Evolutionary conservation across 2,329 filamentous ascomycete genomes (phyloP).

Genomic region (Fusarium pseudoanthophilum): DNA sequence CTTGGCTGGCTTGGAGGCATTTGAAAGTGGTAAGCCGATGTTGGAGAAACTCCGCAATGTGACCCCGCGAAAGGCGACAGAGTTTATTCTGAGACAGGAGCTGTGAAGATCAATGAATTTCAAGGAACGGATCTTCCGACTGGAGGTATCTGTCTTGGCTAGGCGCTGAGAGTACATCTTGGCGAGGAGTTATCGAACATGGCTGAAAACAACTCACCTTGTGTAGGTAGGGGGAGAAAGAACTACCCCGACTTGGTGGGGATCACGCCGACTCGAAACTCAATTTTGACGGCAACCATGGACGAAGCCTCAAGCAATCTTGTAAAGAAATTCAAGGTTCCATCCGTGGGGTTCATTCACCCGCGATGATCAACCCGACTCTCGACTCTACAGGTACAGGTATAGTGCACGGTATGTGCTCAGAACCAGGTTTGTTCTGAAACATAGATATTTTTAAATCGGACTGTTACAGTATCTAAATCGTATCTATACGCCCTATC

Average conservation of each 20-base stretch:
- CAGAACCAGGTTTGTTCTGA: no score
- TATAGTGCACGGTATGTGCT: neutral
- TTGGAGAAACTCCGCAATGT: neutral
- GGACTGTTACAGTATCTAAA: no score
- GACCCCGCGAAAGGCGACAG: neutral
- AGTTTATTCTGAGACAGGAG: neutral
- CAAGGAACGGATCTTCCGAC: neutral
- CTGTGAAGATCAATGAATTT: neutral
- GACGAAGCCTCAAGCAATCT: no score
- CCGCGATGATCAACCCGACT: no score
- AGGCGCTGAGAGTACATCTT: neutral
- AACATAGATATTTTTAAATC: no score
- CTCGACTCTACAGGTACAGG: no score
- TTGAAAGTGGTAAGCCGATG: neutral
- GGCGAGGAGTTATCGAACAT: neutral
- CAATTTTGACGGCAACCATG: neutral
- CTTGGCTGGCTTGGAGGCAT: neutral
- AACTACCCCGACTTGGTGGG: neutral
- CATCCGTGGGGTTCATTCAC: neutral
- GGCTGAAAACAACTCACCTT: neutral
- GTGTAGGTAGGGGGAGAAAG: neutral
- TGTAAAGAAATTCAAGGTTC: no score
- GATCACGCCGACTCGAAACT: neutral
- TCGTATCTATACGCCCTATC: no score
- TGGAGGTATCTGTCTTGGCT: accelerated